Base-by-base conservation (phyloP, 306 rosid genomes). In the Canavalia gladiata region DNA sequence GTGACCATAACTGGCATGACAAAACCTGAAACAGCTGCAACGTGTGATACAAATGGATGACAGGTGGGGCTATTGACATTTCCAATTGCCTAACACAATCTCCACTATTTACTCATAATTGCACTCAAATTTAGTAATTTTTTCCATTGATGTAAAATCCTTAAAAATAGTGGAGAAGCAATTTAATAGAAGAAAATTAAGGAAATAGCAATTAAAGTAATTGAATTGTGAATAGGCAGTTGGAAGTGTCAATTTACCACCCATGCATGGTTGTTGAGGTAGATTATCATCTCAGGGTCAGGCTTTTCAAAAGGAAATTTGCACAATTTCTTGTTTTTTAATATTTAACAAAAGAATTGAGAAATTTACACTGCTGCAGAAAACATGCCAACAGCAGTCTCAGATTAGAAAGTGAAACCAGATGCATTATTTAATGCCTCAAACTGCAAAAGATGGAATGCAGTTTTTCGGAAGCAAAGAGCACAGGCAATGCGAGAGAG, bases 281-380 rank as follows among this genome's bases (percentile, higher is more conserved):
- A 30, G 12, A 30, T 31, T 46, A 29, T 33, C 11, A 10, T 34
- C 45, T 49, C 54, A 12, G 46, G 43, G 25, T 18, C 25, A 18
- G 25, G 25, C 58, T 4, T 31, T 69, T 70, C 31, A 6, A 70
- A 49, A 9, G 25, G 58, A 47, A 30, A 54, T 68, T 42, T 68
- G 43, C 59, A 69, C 59, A 69, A 69, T 71, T 71, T 51, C 33
- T 68, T 31, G 30, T 13, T 8, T 34, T 33, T 13, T 71, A 51
- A 31, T 68, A 13, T 11, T 50, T 31, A 70, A 55, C 75, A 70
- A 49, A 49, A 12, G 60, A 39, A 47, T 33, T 25, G 31, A 7
- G 60, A 31, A 2, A 70, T 70, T 31, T 50, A 30, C 7, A 31
- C 25, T 12, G 57, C 60, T 33, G 54, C n/a, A 49, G 46, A n/a